phyloP scores from a whole-genome alignment of 768 basidiomycete genomes.

The Naganishia vaughanmartiniae region DNA sequence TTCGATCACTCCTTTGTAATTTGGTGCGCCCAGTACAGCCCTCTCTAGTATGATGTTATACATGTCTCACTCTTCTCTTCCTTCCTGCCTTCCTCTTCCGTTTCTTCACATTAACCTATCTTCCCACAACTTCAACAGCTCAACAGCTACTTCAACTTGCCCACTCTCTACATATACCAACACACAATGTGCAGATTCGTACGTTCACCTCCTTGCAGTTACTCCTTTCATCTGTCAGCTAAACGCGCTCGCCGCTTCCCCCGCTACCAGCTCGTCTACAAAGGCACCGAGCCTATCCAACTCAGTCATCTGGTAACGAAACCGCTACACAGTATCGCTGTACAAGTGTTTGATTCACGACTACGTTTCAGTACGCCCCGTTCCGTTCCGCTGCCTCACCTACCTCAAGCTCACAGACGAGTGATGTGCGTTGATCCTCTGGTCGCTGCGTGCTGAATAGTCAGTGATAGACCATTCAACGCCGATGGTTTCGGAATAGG shows the following conservation, averaged over 20 bases:
- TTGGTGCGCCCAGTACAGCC: not conserved
- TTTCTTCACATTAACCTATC: not conserved
- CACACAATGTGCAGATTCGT: constrained; percentile 40
- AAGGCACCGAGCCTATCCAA: constrained; percentile 88
- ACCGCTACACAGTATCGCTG: constrained; percentile 93
- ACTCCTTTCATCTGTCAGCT: no score
- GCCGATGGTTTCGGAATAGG: constrained; percentile 92
- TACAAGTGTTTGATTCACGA: constrained; percentile 92
- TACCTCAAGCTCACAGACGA: no score
- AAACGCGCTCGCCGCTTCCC: no score
- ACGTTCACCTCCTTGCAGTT: constrained; percentile 23
- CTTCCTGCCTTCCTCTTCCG: not conserved
- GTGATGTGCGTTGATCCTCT: no score
- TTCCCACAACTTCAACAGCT: not conserved
- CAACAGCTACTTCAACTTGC: not conserved
- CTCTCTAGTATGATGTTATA: not conserved
- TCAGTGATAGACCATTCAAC: constrained; percentile 41
- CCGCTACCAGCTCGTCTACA: constrained; percentile 70
- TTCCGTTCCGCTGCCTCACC: not conserved
- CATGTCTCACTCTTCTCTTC: not conserved
- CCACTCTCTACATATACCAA: not conserved
- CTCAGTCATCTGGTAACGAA: constrained; percentile 89
- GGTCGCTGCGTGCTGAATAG: not conserved
- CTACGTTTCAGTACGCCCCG: constrained; percentile 57
- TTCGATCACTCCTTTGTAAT: not conserved